Base-by-base conservation (phyloP, 1,139 yeast species). In the Debaryomyces robertsiae region DNA sequence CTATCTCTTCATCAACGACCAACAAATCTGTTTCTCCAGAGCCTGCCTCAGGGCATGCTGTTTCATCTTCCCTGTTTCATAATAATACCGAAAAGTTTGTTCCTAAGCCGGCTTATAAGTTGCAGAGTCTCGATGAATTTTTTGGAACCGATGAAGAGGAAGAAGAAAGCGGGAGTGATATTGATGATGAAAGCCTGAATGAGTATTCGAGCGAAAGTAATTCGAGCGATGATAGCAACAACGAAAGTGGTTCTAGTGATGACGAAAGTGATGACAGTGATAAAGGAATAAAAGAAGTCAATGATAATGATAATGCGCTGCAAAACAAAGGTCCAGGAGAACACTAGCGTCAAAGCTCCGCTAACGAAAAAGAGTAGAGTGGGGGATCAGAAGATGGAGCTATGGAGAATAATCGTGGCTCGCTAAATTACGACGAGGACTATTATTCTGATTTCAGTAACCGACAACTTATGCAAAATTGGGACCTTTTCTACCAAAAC, bases 51-150 rank as follows among this genome's bases (percentile, higher is more conserved):
- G 46, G 45, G 3, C 63, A 57, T 46, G 58, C 68, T 0, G 50
- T 62, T 11, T 58, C 70, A 3, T 60, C 69, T 1, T 50, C 48
- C 18, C 57, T 51, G 9, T 52, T 49, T 33, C 36, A 33, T 6
- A 33, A 33, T 25, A 33, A 24, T 16, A 23, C 27, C 13, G 36
- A 13, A 7, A 23, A 15, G 25, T 18, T 24, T n/a, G 30, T 36
- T 6, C 46, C 55, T 3, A 60, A 55, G 39, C 57, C 78, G 61
- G 52, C 74, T 0, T 67, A 82, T 54, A 78, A 77, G 48, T 66
- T 85, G 37, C 95, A 85, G 61, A 87, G 89, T 44, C 66, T 90
- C 48, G 96, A 90, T 54, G 96, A 90, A 46, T 89, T 89, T 58
- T 84, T 90, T 54, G 87, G 85, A 1, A 54, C 53, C 14, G 84